These are phyloP conservation scores for Claviceps fusiformis DNA, from an alignment of 2,329 filamentous ascomycete genomes.

Conservation along the genomic window DNA sequence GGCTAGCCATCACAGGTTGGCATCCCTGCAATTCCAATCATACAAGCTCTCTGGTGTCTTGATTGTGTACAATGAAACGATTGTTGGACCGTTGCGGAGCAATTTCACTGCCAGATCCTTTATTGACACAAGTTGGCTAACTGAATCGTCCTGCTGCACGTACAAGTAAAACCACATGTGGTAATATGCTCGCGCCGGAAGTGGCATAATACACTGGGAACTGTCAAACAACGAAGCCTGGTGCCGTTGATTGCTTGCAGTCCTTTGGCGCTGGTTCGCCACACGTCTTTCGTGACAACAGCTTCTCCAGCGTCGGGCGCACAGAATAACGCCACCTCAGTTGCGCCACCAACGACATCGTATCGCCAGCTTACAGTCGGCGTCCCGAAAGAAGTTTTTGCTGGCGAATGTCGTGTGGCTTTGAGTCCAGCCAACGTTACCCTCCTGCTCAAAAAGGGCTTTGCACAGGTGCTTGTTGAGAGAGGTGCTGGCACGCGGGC, in stretches of 20 bases:
- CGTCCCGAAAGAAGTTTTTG: conserved; percentile 65
- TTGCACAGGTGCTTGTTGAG: conserved; percentile 63
- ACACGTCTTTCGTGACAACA: conserved; percentile 21
- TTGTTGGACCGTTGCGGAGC: background rate
- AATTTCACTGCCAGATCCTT: background rate
- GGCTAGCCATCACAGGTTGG: conserved; percentile 12
- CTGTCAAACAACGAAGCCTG: conserved; percentile 15
- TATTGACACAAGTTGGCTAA: conserved; percentile 1
- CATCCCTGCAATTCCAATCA: background rate
- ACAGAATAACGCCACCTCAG: conserved; percentile 26
- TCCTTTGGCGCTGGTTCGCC: conserved; percentile 24
- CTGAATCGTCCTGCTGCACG: background rate
- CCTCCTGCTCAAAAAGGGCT: conserved; percentile 75
- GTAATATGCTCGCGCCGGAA: conserved; percentile 17
- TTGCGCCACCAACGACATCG: conserved; percentile 36
- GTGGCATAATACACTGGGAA: conserved; percentile 24
- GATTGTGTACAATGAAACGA: background rate
- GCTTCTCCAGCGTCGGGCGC: conserved; percentile 10
- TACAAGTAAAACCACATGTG: conserved; percentile 7
- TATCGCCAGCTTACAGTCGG: conserved; percentile 65
- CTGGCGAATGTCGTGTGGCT: conserved; percentile 69
- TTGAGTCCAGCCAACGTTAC: conserved; percentile 74
- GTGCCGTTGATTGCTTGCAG: conserved; percentile 15
- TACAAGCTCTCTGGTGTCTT: background rate
- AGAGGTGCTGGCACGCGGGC: conserved; percentile 65